Conservation (phyloP, 2,329 filamentous ascomycete genomes). For the Pyrenophora graminea region DNA sequence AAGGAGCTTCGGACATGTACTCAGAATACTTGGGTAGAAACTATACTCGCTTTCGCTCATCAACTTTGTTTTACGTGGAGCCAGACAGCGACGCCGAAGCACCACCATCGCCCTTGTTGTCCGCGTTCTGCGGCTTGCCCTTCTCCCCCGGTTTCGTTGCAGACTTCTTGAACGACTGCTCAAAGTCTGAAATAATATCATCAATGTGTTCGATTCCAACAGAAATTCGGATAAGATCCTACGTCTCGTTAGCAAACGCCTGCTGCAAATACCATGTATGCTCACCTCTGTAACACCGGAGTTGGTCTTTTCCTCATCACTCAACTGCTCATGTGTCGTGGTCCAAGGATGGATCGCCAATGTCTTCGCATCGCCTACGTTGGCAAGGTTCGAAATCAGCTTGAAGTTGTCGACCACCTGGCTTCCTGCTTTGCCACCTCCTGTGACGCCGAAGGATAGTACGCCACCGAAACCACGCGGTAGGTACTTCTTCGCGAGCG, state of each 20-base stretch:
- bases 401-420: conserved; percentile 93
- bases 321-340: conserved; percentile 92
- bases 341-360: conserved; percentile 94
- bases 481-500: conserved; percentile 83
- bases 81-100: conserved; percentile 37
- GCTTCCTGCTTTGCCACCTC: conserved; percentile 78
- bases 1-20: too few relatives aligned
- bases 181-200: conserved; percentile 94
- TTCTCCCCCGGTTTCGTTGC: conserved; percentile 50
- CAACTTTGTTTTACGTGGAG: conserved; percentile 21
- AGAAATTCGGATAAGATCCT: conserved; percentile 92
- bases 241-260: conserved; percentile 11
- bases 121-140: conserved; percentile 39
- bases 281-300: conserved; percentile 79
- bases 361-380: conserved; percentile 95
- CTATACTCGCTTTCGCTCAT: not conserved
- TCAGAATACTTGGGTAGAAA: not conserved
- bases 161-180: conserved; percentile 77
- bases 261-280: not conserved
- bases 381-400: conserved; percentile 92
- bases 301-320: conserved; percentile 75
- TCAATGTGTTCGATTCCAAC: conserved; percentile 96
- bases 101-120: conserved; percentile 35
- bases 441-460: conserved; percentile 90
- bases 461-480: conserved; percentile 85